Conservation (phyloP, 805 yeast species). For the Nakazawaea populi region DNA sequence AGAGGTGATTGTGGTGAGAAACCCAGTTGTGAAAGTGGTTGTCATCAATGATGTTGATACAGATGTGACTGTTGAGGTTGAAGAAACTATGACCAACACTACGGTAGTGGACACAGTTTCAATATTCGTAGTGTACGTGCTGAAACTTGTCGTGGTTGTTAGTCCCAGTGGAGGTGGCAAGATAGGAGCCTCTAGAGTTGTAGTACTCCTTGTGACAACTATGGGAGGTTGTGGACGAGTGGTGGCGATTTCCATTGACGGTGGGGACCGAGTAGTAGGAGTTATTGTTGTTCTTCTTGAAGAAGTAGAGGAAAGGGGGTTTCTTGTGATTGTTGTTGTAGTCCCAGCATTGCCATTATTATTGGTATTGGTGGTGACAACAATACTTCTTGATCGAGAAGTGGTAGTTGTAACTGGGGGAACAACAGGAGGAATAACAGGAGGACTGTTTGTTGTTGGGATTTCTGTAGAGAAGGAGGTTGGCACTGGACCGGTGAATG, state of each 20-base stretch:
- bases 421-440: constrained; percentile 3
- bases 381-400: constrained; percentile 8
- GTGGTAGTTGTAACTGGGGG: not conserved
- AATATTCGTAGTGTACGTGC: not conserved
- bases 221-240: no score
- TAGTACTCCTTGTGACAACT: not conserved
- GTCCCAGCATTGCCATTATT: constrained; percentile 10
- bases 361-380: constrained; percentile 9
- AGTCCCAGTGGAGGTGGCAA: not conserved
- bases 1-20: not conserved
- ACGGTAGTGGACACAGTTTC: constrained; percentile 1
- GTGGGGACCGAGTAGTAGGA: no score
- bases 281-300: no score
- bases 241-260: no score
- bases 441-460: constrained; percentile 1
- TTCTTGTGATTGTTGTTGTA: constrained; percentile 10
- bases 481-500: constrained; percentile 17
- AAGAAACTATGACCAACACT: not conserved
- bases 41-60: not conserved
- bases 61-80: not conserved
- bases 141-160: not conserved
- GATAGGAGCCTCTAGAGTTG: not conserved
- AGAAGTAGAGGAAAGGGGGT: not conserved
- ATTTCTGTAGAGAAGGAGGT: not conserved
- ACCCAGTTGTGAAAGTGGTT: not conserved